Evolutionary conservation across 2,329 filamentous ascomycete genomes (phyloP).

Genomic region (Sporothrix humicola): DNA sequence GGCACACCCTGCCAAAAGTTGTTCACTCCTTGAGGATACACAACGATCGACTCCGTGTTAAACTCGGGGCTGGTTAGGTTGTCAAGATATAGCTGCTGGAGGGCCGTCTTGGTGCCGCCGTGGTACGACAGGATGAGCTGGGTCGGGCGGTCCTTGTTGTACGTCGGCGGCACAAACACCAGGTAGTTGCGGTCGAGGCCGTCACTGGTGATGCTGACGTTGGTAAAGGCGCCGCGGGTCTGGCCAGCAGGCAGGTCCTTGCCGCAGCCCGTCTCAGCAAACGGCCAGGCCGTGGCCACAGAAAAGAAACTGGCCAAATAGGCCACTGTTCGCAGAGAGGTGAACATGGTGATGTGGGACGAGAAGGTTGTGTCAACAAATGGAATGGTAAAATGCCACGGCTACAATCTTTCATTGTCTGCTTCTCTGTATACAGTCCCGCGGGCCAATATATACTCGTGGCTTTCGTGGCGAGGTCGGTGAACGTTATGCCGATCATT

Average conservation of each 20-base stretch:
- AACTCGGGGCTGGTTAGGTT: conserved; percentile 14
- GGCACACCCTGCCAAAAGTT: conserved; percentile 22
- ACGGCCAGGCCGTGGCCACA: background rate
- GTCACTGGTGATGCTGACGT: conserved; percentile 22
- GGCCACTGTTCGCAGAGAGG: background rate
- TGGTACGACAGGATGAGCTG: conserved; percentile 26
- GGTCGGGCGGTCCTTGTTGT: background rate
- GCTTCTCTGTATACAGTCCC: background rate
- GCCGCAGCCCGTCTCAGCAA: background rate
- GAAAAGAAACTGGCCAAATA: background rate
- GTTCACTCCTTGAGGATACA: conserved; percentile 19
- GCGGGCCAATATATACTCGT: background rate
- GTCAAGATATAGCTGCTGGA: conserved; percentile 15
- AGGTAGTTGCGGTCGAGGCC: conserved; percentile 11
- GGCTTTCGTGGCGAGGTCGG: background rate
- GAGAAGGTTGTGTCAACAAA: background rate
- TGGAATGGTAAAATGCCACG: background rate
- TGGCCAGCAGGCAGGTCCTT: conserved; percentile 1
- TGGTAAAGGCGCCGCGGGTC: background rate
- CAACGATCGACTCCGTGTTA: conserved; percentile 8
- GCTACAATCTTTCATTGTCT: background rate
- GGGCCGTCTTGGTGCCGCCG: conserved; percentile 21
- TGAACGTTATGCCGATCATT: background rate
- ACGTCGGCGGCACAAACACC: conserved; percentile 17
- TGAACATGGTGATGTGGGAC: background rate